Percentiles rank a stretch among this genome's conserved stretches.
Evolutionary conservation across 1,139 yeast species (phyloP).

Genomic region (Kodamaea alishanica): DNA sequence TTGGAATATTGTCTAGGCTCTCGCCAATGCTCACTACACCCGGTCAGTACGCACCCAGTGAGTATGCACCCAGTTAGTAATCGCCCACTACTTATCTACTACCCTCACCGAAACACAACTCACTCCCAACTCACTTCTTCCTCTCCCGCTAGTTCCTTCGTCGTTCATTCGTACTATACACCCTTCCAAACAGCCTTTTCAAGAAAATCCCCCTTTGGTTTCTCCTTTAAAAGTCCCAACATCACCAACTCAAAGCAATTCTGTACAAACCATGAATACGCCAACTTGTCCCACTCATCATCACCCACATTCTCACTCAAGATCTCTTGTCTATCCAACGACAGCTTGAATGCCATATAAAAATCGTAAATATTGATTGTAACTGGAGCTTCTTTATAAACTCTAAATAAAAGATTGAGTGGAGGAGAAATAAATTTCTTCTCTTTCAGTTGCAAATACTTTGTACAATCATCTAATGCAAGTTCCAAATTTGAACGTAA

Average conservation of each 20-base stretch:
- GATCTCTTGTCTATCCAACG: slow-evolving; percentile 42
- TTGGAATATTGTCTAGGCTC: background rate
- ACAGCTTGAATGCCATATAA: slow-evolving; percentile 63
- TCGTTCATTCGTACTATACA: too few species aligned
- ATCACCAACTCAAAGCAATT: slow-evolving; percentile 39
- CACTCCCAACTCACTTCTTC: too few species aligned
- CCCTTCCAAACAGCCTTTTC: slow-evolving; percentile 47
- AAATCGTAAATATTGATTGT: slow-evolving; percentile 74
- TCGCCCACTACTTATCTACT: too few species aligned
- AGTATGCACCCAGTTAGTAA: too few species aligned
- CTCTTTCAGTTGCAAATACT: slow-evolving; percentile 20
- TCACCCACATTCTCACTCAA: slow-evolving; percentile 13
- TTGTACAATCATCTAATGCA: slow-evolving; percentile 29
- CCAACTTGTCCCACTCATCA: slow-evolving; percentile 25
- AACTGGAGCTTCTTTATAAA: slow-evolving; percentile 79
- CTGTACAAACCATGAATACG: slow-evolving; percentile 43
- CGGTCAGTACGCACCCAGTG: too few species aligned
- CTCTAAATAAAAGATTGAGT: slow-evolving; percentile 55
- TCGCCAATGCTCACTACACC: background rate
- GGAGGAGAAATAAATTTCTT: slow-evolving; percentile 41
- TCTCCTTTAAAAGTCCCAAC: slow-evolving; percentile 41
- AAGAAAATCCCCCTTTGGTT: slow-evolving; percentile 43
- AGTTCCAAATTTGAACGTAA: slow-evolving; percentile 31
- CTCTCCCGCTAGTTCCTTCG: too few species aligned
- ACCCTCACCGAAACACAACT: too few species aligned